Evolutionary conservation across 257 asterid genomes (phyloP).

Genomic region (Rubia yunnanensis): DNA sequence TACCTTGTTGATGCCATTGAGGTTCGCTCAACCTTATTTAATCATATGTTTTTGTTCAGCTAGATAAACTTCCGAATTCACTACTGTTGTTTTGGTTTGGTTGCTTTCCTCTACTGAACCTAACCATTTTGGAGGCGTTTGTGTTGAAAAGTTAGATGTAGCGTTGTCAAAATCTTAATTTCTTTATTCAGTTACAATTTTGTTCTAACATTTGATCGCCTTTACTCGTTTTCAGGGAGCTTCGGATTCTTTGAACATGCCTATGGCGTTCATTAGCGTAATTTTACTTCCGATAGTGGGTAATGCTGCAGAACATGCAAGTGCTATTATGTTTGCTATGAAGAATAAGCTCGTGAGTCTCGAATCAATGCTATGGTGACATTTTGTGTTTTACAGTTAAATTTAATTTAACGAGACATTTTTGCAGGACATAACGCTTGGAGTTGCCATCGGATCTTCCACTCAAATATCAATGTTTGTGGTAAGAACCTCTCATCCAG

Average conservation of each 20-base stretch:
- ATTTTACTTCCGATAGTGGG: slow-evolving; percentile 93
- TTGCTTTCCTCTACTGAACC: not conserved
- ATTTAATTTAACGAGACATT: slow-evolving; percentile 3
- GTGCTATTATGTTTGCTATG: slow-evolving; percentile 99
- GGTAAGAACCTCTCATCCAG: slow-evolving; percentile 35
- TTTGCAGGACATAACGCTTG: slow-evolving; percentile 50
- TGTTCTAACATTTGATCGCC: not conserved
- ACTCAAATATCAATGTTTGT: slow-evolving; percentile 98
- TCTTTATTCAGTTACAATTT: not conserved
- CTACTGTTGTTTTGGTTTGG: not conserved
- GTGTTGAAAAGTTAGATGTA: not conserved
- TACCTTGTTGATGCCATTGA: slow-evolving; percentile 91
- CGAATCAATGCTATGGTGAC: not conserved
- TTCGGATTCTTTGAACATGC: slow-evolving; percentile 77
- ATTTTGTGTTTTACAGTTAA: slow-evolving; percentile 1
- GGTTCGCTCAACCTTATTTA: slow-evolving; percentile 28
- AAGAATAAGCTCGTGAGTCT: slow-evolving; percentile 56
- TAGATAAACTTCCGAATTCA: not conserved
- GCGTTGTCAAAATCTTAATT: not conserved
- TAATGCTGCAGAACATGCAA: slow-evolving; percentile 95
- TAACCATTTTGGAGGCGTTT: not conserved
- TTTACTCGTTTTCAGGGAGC: slow-evolving; percentile 58
- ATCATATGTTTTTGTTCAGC: not conserved
- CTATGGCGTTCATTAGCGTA: slow-evolving; percentile 82
- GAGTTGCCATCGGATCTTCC: slow-evolving; percentile 98